Evolutionary conservation across 1,284 basidiomycete genomes (phyloP).

Genomic region (Pseudozyma tsukubaensis): DNA sequence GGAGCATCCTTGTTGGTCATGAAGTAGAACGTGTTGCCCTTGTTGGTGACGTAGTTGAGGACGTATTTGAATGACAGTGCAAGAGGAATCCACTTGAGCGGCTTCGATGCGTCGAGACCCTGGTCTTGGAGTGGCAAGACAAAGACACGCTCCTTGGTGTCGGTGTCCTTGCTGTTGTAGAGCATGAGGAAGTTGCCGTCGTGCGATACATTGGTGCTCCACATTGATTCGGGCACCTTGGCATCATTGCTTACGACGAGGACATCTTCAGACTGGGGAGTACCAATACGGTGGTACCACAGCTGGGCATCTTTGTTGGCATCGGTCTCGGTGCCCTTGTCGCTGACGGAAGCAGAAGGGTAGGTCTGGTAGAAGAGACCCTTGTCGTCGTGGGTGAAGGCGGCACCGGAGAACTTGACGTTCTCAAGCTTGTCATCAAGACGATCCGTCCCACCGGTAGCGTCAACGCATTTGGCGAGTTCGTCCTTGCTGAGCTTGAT

Average conservation of each 20-base stretch:
- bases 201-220: slow-evolving; percentile 57
- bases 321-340: slow-evolving; percentile 66
- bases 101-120: slow-evolving; percentile 5
- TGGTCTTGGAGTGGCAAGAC: slow-evolving; percentile 54
- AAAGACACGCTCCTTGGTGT: slow-evolving; percentile 59
- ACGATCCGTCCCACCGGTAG: slow-evolving; percentile 56
- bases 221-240: slow-evolving; percentile 58
- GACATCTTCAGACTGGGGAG: slow-evolving; percentile 59
- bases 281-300: slow-evolving; percentile 65
- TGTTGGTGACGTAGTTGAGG: slow-evolving; percentile 60
- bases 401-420: slow-evolving; percentile 62
- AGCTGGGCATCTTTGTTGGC: slow-evolving; percentile 64
- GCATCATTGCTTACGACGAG: slow-evolving; percentile 61
- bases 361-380: slow-evolving; percentile 67
- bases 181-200: slow-evolving; percentile 63
- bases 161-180: slow-evolving; percentile 62
- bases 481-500: slow-evolving; percentile 43
- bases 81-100: slow-evolving; percentile 62
- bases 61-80: slow-evolving; percentile 60
- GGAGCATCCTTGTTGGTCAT: slow-evolving; percentile 65
- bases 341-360: slow-evolving; percentile 52
- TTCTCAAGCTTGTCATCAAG: slow-evolving; percentile 57
- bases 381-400: slow-evolving; percentile 64
- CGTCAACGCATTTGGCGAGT: slow-evolving; percentile 37
- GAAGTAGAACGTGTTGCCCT: slow-evolving; percentile 64